These are phyloP conservation scores for Cudoniella acicularis DNA, from an alignment of 495 filamentous ascomycete genomes.

Conservation along the genomic window DNA sequence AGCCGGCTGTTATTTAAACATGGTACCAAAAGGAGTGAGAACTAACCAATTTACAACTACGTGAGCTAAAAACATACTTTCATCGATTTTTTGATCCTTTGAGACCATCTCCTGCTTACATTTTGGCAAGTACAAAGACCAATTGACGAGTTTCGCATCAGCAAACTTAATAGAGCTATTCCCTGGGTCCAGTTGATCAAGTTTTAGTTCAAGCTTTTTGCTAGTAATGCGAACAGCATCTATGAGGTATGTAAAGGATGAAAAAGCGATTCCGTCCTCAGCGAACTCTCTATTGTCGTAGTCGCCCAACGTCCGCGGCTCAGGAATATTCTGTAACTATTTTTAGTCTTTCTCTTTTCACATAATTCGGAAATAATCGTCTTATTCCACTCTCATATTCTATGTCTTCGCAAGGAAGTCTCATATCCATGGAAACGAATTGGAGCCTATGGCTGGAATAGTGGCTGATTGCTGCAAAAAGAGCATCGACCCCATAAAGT, in stretches of 20 bases:
- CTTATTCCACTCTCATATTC: constrained; percentile 52
- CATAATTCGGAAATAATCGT: too few relatives aligned
- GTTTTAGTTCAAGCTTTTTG: constrained; percentile 48
- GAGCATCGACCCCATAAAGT: constrained; percentile 59
- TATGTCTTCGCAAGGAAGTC: constrained; percentile 58
- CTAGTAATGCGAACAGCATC: constrained; percentile 58
- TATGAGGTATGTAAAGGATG: constrained; percentile 60
- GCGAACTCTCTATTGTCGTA: constrained; percentile 54
- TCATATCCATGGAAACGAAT: constrained; percentile 41
- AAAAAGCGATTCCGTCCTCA: constrained; percentile 44
- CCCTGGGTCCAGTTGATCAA: constrained; percentile 13
- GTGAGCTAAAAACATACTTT: constrained; percentile 68
- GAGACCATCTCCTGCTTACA: constrained; percentile 60
- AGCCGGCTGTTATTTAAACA: too few relatives aligned
- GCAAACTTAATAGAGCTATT: constrained; percentile 39
- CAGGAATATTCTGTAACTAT: constrained; percentile 43
- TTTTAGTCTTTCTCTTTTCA: too few relatives aligned
- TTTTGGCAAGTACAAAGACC: constrained; percentile 61
- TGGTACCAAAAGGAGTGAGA: too few relatives aligned
- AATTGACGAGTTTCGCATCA: constrained; percentile 65
- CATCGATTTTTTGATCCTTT: constrained; percentile 55
- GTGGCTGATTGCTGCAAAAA: constrained; percentile 30
- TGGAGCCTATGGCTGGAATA: constrained; percentile 30
- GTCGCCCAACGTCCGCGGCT: constrained; percentile 46
- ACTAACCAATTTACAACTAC: constrained; percentile 49